Evolutionary conservation across 768 basidiomycete species (phyloP).

Genomic region (Mycena epipterygia): DNA sequence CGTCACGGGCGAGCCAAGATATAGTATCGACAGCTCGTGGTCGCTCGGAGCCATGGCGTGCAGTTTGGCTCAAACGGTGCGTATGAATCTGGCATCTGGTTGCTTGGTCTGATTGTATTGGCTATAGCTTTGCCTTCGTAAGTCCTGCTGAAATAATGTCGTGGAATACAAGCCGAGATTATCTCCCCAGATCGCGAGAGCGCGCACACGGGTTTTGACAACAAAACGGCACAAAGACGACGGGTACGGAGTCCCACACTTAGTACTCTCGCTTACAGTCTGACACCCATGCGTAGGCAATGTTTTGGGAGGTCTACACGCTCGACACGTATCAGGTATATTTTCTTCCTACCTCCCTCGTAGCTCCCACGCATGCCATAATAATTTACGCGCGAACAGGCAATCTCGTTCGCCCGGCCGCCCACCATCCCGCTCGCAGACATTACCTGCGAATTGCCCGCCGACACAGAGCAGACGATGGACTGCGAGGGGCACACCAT

Average conservation of each 20-base stretch:
- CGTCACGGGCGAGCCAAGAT: conserved; percentile 26
- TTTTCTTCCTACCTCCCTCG: neutral
- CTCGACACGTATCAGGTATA: conserved; percentile 41
- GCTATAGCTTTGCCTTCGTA: conserved; percentile 11
- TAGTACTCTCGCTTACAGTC: conserved; percentile 33
- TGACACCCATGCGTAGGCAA: neutral
- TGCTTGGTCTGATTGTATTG: neutral
- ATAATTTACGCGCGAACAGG: conserved; percentile 20
- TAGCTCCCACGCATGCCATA: too few relatives aligned
- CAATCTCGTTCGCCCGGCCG: conserved; percentile 44
- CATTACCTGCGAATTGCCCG: neutral
- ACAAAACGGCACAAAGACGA: neutral
- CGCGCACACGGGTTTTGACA: neutral
- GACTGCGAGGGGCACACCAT: neutral
- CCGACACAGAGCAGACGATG: neutral
- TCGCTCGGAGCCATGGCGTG: conserved; percentile 45
- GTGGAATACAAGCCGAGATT: too few relatives aligned
- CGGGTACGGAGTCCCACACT: neutral
- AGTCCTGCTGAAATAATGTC: too few relatives aligned
- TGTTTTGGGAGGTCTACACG: conserved; percentile 27
- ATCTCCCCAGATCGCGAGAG: conserved; percentile 12
- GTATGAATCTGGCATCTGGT: neutral
- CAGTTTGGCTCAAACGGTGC: conserved; percentile 39
- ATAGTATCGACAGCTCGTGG: conserved; percentile 51
- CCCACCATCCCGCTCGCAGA: conserved; percentile 1